These are phyloP conservation scores for Biscogniauxia mediterranea DNA, from an alignment of 2,329 filamentous ascomycete species.

Conservation along the genomic window DNA sequence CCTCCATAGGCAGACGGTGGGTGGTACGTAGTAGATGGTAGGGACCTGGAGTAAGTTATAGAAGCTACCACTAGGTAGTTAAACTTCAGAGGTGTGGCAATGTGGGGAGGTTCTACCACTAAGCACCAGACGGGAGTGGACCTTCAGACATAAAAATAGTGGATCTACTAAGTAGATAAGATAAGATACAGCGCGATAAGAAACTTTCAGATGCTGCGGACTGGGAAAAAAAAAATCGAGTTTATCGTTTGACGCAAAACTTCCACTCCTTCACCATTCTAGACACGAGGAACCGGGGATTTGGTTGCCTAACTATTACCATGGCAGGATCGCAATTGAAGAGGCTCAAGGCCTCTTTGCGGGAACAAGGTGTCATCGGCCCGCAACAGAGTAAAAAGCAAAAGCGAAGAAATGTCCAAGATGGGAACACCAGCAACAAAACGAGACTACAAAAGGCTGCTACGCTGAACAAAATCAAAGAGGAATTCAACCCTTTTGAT, in stretches of 20 bases:
- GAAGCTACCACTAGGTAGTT: too few relatives aligned
- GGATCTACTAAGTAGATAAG: constrained; percentile 15
- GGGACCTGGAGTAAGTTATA: not conserved
- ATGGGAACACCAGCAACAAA: constrained; percentile 62
- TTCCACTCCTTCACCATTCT: constrained; percentile 6
- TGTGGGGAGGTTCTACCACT: not conserved
- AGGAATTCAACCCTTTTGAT: constrained; percentile 98
- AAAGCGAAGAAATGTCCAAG: constrained; percentile 70
- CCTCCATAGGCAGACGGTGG: too few relatives aligned
- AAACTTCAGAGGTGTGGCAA: not conserved
- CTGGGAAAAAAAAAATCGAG: constrained; percentile 16
- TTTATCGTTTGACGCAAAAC: not conserved
- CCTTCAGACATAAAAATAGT: constrained; percentile 3
- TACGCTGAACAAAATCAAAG: constrained; percentile 81
- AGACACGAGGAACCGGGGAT: not conserved
- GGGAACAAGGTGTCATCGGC: constrained; percentile 84
- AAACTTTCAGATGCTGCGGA: not conserved
- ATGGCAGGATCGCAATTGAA: constrained; percentile 98
- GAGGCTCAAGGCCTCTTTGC: constrained; percentile 85
- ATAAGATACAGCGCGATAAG: constrained; percentile 14
- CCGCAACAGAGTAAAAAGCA: constrained; percentile 96
- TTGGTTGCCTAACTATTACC: constrained; percentile 20
- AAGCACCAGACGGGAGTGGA: too few relatives aligned
- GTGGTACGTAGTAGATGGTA: too few relatives aligned
- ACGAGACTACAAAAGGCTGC: constrained; percentile 74